Base-by-base conservation (phyloP, 2,329 filamentous ascomycete species). In the Xylaria sp. region DNA sequence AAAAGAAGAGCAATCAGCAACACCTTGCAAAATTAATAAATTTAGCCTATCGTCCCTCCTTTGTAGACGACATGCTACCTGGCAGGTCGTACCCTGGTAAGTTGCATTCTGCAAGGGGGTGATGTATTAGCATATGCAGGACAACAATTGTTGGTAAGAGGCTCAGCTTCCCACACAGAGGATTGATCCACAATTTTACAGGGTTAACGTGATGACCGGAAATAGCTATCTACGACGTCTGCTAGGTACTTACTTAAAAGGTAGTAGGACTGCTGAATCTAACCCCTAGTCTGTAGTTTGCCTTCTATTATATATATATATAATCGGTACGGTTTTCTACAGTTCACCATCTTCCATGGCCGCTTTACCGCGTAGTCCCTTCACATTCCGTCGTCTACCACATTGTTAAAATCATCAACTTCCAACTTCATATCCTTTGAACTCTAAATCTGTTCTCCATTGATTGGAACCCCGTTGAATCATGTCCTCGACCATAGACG, bases 101-200 rank as follows among this genome's bases (percentile, higher is more conserved):
- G 16, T 29, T 21, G 51, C 18, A n/a, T 37, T 37, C n/a, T 47
- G n/a, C 25, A 48, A 27, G 40, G 37, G 21, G 16, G 16, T 16
- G 16, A 48, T 50, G 42, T 32, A 60, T 35, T 27, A 32, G 23
- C 9, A 1, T 48, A 27, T 47, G 42, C 57, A 60, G 21, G 42
- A 32, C 8, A 32, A 32, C 16, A 32, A 48, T 47, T 60, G 57
- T 60, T 62, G 60, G 32, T 62, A 44, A 12, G 16, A 62, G 35
- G 29, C 25, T 42, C 23, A 12, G 37, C 32, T n/a, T n/a, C 13
- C 23, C 6, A 6, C 23, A 29, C 59, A 53, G 13, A 12, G 29
- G 47, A 53, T 61, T 61, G 48, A 35, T 21, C 16, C 18, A 51
- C 18, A 18, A 9, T 42, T 12, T 25, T 44, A 29, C 12, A n/a